These are phyloP conservation scores for Verticillium zaregamsianum DNA, from an alignment of 2,329 filamentous ascomycete genomes.

Conservation along the genomic window DNA sequence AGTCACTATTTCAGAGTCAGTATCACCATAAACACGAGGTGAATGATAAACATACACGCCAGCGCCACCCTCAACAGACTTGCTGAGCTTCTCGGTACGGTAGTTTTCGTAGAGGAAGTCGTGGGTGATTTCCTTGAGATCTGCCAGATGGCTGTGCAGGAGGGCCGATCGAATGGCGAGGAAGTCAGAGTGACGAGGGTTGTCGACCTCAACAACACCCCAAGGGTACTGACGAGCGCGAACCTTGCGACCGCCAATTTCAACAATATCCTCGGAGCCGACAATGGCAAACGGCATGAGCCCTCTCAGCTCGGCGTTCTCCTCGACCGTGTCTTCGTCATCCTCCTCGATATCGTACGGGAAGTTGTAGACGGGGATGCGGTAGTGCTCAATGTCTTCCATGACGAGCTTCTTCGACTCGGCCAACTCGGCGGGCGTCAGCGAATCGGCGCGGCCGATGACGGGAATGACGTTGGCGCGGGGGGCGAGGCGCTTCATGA, in stretches of 20 bases:
- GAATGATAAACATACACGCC: constrained; percentile 65
- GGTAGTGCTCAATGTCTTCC: constrained; percentile 99
- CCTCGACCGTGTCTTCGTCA: constrained; percentile 97
- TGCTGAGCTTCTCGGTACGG: constrained; percentile 99
- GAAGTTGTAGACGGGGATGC: constrained; percentile 99
- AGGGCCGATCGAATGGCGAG: constrained; percentile 94
- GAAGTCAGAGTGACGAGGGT: constrained; percentile 98
- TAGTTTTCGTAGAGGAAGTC: constrained; percentile 99
- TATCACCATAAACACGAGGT: constrained; percentile 22
- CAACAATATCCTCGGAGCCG: constrained; percentile 90
- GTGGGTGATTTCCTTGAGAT: constrained; percentile 99
- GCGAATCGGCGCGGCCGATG: constrained; percentile 95
- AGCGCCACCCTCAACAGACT: constrained; percentile 92
- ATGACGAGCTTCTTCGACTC: constrained; percentile 99
- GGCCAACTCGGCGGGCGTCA: constrained; percentile 92
- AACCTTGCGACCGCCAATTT: constrained; percentile 88
- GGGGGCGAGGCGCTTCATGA: constrained; percentile 98
- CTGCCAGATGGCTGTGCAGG: constrained; percentile 94
- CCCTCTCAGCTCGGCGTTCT: constrained; percentile 94
- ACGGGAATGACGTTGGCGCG: constrained; percentile 99
- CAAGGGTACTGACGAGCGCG: constrained; percentile 97
- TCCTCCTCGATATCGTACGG: constrained; percentile 99
- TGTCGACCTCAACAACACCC: constrained; percentile 98
- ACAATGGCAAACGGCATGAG: constrained; percentile 99
- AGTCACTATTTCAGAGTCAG: constrained; percentile 50